These are phyloP conservation scores for Eucalyptus curtisii DNA, from an alignment of 345 rosid species.

Conservation along the genomic window DNA sequence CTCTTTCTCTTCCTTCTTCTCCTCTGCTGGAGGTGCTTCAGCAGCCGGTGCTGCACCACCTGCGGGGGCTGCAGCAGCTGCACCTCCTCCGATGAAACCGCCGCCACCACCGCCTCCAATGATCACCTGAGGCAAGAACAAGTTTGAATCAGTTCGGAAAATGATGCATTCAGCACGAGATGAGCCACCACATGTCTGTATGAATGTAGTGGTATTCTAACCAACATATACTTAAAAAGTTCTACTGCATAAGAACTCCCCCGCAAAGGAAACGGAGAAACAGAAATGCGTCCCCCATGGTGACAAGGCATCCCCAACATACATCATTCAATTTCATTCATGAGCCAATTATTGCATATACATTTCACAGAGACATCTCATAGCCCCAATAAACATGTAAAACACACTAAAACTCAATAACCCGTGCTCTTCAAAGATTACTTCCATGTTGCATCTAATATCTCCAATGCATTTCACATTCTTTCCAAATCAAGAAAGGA, in stretches of 20 bases:
- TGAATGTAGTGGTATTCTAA: background rate
- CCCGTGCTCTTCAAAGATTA: background rate
- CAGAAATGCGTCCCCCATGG: background rate
- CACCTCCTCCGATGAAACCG: slow-evolving; percentile 34
- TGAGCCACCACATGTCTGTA: background rate
- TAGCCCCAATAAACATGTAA: background rate
- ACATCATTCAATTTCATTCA: background rate
- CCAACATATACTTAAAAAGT: background rate
- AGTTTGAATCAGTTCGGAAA: background rate
- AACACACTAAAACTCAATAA: background rate
- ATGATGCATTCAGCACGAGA: background rate
- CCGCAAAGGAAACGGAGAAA: background rate
- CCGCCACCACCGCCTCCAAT: slow-evolving; percentile 39
- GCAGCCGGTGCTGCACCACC: slow-evolving; percentile 35
- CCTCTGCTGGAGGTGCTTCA: slow-evolving; percentile 38
- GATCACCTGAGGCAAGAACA: slow-evolving; percentile 20
- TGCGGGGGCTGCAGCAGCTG: slow-evolving; percentile 19
- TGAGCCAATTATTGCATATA: background rate
- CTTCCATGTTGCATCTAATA: background rate
- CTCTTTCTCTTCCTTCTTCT: slow-evolving; percentile 52
- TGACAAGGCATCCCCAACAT: background rate
- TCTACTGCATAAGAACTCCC: background rate
- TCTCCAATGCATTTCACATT: background rate
- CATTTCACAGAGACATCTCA: background rate
- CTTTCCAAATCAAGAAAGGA: background rate